Evolutionary conservation across 2,329 filamentous ascomycete genomes (phyloP).

Genomic region (Calonectria leucothoes): DNA sequence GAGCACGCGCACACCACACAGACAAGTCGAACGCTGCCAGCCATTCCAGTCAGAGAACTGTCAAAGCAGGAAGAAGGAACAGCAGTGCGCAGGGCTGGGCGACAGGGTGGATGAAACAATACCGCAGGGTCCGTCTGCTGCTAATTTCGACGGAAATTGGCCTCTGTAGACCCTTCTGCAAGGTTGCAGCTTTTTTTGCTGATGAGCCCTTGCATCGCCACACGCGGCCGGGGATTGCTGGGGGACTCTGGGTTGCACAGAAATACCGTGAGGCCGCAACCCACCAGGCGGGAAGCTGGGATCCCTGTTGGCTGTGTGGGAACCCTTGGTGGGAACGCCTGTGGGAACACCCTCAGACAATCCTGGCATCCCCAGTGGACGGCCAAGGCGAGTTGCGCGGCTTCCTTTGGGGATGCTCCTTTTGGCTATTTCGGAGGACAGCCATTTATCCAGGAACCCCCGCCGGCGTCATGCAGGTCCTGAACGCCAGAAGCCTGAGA

Average conservation of each 20-base stretch:
- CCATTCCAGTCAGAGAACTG: neutral
- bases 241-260: neutral
- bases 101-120: slow-evolving; percentile 31
- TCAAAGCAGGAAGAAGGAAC: neutral
- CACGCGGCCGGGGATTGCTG: neutral
- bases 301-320: neutral
- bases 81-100: slow-evolving; percentile 9
- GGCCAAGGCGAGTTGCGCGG: slow-evolving; percentile 8
- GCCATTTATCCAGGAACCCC: slow-evolving; percentile 9
- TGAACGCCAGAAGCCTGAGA: slow-evolving; percentile 12
- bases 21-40: neutral
- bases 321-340: slow-evolving; percentile 18
- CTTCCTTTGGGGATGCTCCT: neutral
- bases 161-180: slow-evolving; percentile 23
- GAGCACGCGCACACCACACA: neutral
- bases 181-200: slow-evolving; percentile 32
- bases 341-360: slow-evolving; percentile 14
- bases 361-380: slow-evolving; percentile 8
- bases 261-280: slow-evolving; percentile 8
- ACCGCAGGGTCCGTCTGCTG: slow-evolving; percentile 32
- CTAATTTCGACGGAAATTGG: slow-evolving; percentile 44
- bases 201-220: slow-evolving; percentile 13
- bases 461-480: slow-evolving; percentile 16
- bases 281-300: slow-evolving; percentile 22
- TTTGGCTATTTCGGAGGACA: neutral